phyloP scores from a whole-genome alignment of 306 rosid genomes.

The Dryas octopetala region DNA sequence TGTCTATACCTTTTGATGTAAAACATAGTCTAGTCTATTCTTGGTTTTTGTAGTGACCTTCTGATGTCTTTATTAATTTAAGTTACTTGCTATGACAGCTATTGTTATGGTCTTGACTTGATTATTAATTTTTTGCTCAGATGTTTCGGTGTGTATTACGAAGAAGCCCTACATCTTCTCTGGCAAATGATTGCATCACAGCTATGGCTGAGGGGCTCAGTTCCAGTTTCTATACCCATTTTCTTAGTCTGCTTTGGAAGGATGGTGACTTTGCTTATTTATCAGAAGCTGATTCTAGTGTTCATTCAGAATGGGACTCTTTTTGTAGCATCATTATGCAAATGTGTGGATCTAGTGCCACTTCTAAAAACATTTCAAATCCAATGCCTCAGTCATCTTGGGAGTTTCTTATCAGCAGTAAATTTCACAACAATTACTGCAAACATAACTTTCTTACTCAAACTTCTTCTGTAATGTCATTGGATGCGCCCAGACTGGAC shows the following conservation, averaged over 20 bases:
- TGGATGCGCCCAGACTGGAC: constrained; percentile 37
- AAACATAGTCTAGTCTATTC: background rate
- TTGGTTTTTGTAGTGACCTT: background rate
- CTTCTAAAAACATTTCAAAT: constrained; percentile 37
- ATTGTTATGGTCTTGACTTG: constrained; percentile 14
- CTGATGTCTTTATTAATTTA: background rate
- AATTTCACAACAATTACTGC: constrained; percentile 68
- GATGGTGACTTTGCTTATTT: constrained; percentile 62
- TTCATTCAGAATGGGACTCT: constrained; percentile 76
- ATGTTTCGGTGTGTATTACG: constrained; percentile 80
- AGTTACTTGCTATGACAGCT: constrained; percentile 11
- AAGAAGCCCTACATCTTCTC: constrained; percentile 66
- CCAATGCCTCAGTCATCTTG: constrained; percentile 57
- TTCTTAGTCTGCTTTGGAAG: constrained; percentile 88
- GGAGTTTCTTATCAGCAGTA: constrained; percentile 81
- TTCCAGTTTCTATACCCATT: constrained; percentile 62
- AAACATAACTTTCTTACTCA: constrained; percentile 49
- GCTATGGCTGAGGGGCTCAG: constrained; percentile 88
- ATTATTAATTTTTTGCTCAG: constrained; percentile 40
- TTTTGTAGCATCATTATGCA: constrained; percentile 63
- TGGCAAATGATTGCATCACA: constrained; percentile 83
- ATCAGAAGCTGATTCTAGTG: constrained; percentile 50
- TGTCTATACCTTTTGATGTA: background rate
- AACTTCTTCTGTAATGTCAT: constrained; percentile 39
- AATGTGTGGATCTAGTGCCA: constrained; percentile 45